Evolutionary conservation across 257 asterid species (phyloP), one percentile per base, ranked within the genome.

Genomic region (Salvia miltiorrhiza): DNA sequence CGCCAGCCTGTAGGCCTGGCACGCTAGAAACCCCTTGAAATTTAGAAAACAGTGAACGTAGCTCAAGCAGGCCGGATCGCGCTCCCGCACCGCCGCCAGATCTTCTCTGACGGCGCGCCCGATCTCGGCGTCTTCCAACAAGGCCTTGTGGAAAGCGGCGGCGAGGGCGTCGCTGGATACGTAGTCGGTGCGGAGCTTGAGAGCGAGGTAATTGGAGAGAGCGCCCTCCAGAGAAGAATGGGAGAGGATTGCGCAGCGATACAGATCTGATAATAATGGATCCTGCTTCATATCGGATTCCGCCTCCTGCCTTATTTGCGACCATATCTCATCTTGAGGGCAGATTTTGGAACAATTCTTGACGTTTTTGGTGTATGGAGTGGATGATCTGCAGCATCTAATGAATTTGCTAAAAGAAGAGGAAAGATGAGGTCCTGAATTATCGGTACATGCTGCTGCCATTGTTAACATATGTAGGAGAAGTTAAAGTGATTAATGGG

Each of bases 1-100:
- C 9, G 87, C 87, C 24, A 82, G 3, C 13, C 87, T 72, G 66
- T 85, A 73, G 1, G 85, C 88, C 55, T 83, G 86, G 65, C 79
- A 74, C 1, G 86, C 86, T 4, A 72, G 41, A 16, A 83, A 83
- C 5, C 88, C 86, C 62, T 85, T 85, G 75, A 78, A 85, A 49
- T 81, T 78, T 71, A 85, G 65, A 3, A 83, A 70, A 59, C 90
- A 83, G 20, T 83, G 83, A 4, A 60, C 77, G 58, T 83, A 81
- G 14, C 79, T 73, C 0, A 54, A 0, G 44, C 90, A 85, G 59
- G 90, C 86, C 0, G 88, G 90, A 50, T 85, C 88, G 1, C 88
- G 79, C 24, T 83, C 83, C 58, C 23, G 76, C 19, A 68, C 77
- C 24, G 86, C 86, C 49, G 32, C 65, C 39, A 80, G 40, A 41